These are phyloP conservation scores for Cucurbitaria berberidis DNA, from an alignment of 2,329 filamentous ascomycete genomes.

Conservation along the genomic window DNA sequence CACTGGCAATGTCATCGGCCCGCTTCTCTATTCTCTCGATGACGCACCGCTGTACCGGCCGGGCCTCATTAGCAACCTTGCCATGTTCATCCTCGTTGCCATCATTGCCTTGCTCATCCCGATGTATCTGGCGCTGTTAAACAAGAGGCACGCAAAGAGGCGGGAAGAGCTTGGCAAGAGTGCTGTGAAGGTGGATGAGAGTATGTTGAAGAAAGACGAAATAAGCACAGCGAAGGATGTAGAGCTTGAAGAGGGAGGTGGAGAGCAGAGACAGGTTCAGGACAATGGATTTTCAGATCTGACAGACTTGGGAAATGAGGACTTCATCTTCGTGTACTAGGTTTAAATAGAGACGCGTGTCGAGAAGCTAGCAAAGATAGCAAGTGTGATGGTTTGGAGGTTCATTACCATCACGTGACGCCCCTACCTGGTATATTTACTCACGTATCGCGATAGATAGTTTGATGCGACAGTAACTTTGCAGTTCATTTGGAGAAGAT, in stretches of 20 bases:
- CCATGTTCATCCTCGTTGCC: conserved; percentile 44
- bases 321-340: conserved; percentile 24
- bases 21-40: conserved; percentile 43
- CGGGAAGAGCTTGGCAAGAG: conserved; percentile 41
- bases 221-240: conserved; percentile 19
- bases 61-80: conserved; percentile 42
- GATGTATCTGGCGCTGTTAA: conserved; percentile 41
- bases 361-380: too few species aligned
- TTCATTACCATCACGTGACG: too few species aligned
- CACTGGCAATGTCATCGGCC: conserved; percentile 47
- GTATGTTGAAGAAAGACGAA: conserved; percentile 40
- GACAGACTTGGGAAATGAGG: conserved; percentile 30
- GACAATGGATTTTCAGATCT: conserved; percentile 27
- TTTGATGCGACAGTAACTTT: too few species aligned
- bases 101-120: conserved; percentile 37
- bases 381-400: too few species aligned
- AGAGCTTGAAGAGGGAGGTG: conserved; percentile 12
- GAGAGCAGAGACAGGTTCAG: not conserved
- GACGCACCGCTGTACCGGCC: conserved; percentile 45
- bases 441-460: too few species aligned
- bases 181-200: conserved; percentile 38
- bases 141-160: conserved; percentile 38
- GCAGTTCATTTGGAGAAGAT: too few species aligned
- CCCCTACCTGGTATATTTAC: too few species aligned
- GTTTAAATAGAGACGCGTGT: not conserved